Conservation (phyloP, 1,284 basidiomycete species). For the Ustilago esculenta region DNA sequence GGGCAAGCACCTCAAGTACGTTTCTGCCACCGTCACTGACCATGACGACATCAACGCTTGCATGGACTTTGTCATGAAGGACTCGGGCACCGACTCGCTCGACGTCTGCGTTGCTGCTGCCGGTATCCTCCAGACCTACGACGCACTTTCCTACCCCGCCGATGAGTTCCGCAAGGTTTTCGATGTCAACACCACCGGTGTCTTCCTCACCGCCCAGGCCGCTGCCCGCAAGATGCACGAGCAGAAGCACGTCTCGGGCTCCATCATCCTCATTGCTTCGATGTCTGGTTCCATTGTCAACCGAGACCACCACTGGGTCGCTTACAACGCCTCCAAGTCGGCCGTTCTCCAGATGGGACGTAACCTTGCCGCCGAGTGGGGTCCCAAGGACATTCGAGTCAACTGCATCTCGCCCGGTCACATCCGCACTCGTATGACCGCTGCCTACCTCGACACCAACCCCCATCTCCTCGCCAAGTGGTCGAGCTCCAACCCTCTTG, state of each 20-base stretch:
- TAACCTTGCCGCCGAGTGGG: conserved; percentile 85
- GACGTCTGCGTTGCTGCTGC: conserved; percentile 81
- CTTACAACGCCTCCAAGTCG: conserved; percentile 83
- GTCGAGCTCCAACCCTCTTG: conserved; percentile 79
- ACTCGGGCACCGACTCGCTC: conserved; percentile 71
- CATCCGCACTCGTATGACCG: conserved; percentile 76
- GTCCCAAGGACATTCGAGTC: conserved; percentile 73
- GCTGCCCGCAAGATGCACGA: conserved; percentile 78
- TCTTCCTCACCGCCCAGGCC: conserved; percentile 80
- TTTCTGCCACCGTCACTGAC: conserved; percentile 71
- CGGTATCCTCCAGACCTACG: conserved; percentile 75
- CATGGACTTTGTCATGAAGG: conserved; percentile 63
- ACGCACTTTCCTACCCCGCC: conserved; percentile 77
- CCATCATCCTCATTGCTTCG: conserved; percentile 83
- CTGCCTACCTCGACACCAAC: conserved; percentile 77
- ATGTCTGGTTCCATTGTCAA: conserved; percentile 88
- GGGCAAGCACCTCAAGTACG: conserved; percentile 74
- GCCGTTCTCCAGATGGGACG: conserved; percentile 83
- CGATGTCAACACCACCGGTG: conserved; percentile 78
- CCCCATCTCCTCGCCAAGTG: conserved; percentile 77
- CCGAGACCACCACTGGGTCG: conserved; percentile 76
- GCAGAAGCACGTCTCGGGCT: conserved; percentile 77
- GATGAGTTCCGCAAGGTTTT: conserved; percentile 77
- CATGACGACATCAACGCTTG: conserved; percentile 68
- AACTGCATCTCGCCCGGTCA: conserved; percentile 65